Conservation (phyloP, 257 asterid species). For the Thymus quinquecostatus region DNA sequence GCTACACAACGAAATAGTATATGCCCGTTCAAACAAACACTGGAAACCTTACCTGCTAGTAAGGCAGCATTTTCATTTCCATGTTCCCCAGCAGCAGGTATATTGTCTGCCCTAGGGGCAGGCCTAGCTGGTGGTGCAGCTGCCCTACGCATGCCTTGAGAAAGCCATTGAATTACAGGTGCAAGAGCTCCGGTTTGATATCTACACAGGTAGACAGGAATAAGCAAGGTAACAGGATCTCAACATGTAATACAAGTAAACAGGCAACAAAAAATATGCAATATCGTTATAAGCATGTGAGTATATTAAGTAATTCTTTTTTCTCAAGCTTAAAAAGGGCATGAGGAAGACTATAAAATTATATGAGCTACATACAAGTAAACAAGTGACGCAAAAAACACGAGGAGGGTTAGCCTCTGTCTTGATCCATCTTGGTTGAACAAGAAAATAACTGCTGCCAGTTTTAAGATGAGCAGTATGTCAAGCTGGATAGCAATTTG, state of each 20-base stretch:
- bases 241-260: background rate
- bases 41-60: conserved; percentile 48
- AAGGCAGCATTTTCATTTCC: conserved; percentile 66
- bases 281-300: conserved; percentile 6
- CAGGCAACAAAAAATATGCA: background rate
- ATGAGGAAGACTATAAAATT: background rate
- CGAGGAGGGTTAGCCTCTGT: conserved; percentile 82
- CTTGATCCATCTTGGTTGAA: conserved; percentile 95
- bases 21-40: conserved; percentile 9
- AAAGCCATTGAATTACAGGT: conserved; percentile 89
- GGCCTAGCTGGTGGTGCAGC: conserved; percentile 89
- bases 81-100: conserved; percentile 59
- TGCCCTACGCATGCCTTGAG: conserved; percentile 94
- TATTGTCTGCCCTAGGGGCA: conserved; percentile 62
- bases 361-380: conserved; percentile 69
- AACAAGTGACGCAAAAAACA: conserved; percentile 73
- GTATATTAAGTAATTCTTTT: background rate
- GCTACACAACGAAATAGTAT: background rate
- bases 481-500: conserved; percentile 91
- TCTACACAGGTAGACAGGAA: conserved; percentile 47
- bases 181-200: conserved; percentile 98
- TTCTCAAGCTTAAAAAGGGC: background rate
- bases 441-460: conserved; percentile 91
- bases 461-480: conserved; percentile 76
- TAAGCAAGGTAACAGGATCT: conserved; percentile 5